Base-by-base conservation (phyloP, 805 yeast genomes). In the Suhomyces xylopsoci region DNA sequence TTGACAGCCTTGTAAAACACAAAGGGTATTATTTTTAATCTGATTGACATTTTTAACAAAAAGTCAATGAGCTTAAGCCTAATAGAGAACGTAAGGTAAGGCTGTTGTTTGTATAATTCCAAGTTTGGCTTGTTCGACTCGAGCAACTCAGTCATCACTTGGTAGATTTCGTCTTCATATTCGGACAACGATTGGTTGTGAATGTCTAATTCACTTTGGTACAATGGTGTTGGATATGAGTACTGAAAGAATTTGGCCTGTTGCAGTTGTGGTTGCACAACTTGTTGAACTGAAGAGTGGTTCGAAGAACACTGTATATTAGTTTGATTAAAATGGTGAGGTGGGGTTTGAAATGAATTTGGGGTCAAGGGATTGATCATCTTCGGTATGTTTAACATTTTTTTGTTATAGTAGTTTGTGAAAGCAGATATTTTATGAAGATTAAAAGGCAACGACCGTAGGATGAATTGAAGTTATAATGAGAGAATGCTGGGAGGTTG, bases 41-140 rank as follows among this genome's bases (percentile, higher is more conserved):
- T 69, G 65, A 81, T 58, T 68, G 88, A 62, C 77, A 82, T 73
- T 78, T 91, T 94, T 58, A 89, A 79, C 20, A 91, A 71, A 63
- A 91, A 93, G 61, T 90, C 96, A 42, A 93, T 81, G 48, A 92
- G 76, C 58, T 84, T 83, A 36, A 82, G 82, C 60, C 99, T 81
- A 72, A 88, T 82, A 41, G 77, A 74, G 72, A 90, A 83, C 50
- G 84, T 81, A 54, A 93, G 76, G 63, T 91, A 96, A 9, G 97
- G 97, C 70, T 93, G 99, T 58, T 88, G 87, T 53, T 82, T 85
- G 60, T 91, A 88, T 69, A 90, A 76, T 42, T 65, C 67, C 40
- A 72, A 50, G 57, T 75, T 73, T 12, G 93, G 88, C 53, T 73
- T 77, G 59, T 72, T 67, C 30, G 59, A 61, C 34, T 70, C 61